A percentile compares a stretch with the other conserved stretches of the same genome.
phyloP scores from a whole-genome alignment of 352 stramenopile species.

The Phytophthora pisi region DNA sequence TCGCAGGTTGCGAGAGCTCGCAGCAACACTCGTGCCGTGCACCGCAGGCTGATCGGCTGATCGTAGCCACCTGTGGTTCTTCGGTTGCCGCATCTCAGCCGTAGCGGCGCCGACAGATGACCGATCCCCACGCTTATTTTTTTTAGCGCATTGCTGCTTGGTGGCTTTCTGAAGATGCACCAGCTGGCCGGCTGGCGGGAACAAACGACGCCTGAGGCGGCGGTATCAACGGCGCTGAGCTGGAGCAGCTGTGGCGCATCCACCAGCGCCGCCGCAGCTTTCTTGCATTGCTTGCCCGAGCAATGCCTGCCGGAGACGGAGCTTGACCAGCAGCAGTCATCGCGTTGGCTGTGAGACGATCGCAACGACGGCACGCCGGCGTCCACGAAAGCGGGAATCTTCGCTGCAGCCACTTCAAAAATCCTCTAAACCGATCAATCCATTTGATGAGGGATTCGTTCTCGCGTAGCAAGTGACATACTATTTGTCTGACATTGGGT shows the following conservation, averaged over 20 bases:
- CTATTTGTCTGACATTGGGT: slow-evolving; percentile 3
- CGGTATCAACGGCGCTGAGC: neutral
- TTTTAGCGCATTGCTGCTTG: slow-evolving; percentile 15
- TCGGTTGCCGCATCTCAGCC: slow-evolving; percentile 9
- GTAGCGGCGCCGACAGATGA: neutral
- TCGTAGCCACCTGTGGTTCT: neutral
- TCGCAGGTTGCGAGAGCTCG: neutral
- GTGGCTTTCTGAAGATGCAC: slow-evolving; percentile 25
- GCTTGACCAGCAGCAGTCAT: neutral
- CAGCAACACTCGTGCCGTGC: neutral
- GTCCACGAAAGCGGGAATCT: slow-evolving; percentile 18
- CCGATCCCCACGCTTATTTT: neutral
- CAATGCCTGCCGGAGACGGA: neutral
- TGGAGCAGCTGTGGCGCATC: slow-evolving; percentile 8
- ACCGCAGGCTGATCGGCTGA: neutral
- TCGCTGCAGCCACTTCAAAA: slow-evolving; percentile 28
- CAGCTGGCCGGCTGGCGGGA: slow-evolving; percentile 4
- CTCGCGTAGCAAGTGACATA: neutral
- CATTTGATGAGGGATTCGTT: slow-evolving; percentile 1
- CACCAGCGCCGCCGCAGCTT: neutral
- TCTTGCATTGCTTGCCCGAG: slow-evolving; percentile 9
- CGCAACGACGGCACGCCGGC: slow-evolving; percentile 13
- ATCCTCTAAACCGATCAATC: slow-evolving; percentile 28
- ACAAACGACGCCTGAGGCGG: neutral
- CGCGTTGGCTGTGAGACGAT: slow-evolving; percentile 17